These are phyloP conservation scores for Musa schizocarpa DNA, from an alignment of 176 grass and related monocot species.

Conservation along the genomic window DNA sequence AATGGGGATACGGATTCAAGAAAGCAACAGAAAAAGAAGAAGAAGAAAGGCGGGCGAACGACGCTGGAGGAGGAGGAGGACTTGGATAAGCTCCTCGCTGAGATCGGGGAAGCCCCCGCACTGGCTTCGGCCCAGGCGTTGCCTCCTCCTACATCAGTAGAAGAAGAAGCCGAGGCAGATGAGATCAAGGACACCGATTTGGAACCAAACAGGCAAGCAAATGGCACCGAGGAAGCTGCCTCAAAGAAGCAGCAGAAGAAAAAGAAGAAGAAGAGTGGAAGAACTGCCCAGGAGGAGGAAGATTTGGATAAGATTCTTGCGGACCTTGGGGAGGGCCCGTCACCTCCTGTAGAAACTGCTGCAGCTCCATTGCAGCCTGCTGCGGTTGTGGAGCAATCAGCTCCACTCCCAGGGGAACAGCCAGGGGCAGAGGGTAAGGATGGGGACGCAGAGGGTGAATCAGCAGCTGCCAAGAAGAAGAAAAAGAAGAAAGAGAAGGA, in stretches of 20 bases:
- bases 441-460: conserved; percentile 57
- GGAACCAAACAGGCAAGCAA: conserved; percentile 32
- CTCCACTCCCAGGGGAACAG: conserved; percentile 3
- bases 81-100: conserved; percentile 42
- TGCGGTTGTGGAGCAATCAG: not conserved
- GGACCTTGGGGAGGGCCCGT: conserved; percentile 29
- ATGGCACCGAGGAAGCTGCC: conserved; percentile 14
- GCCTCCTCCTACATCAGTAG: conserved; percentile 22
- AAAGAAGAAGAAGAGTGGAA: conserved; percentile 48
- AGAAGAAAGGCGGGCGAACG: conserved; percentile 30
- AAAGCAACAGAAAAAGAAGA: conserved; percentile 19
- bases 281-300: conserved; percentile 43
- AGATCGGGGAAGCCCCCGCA: conserved; percentile 25
- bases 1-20: conserved; percentile 26
- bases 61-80: conserved; percentile 53
- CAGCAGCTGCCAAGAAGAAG: conserved; percentile 74
- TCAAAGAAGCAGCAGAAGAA: conserved; percentile 45
- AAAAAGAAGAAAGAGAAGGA: conserved; percentile 98
- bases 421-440: conserved; percentile 41
- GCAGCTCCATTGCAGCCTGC: not conserved
- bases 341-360: not conserved
- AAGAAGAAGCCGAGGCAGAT: conserved; percentile 28
- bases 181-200: conserved; percentile 15
- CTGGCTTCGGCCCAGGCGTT: not conserved
- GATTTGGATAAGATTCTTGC: conserved; percentile 51